A percentile compares a stretch with the other conserved stretches of the same genome.
These are phyloP conservation scores for Breviolum minutum DNA, from an alignment of 73 alveolate genomes.

Conservation along the genomic window DNA sequence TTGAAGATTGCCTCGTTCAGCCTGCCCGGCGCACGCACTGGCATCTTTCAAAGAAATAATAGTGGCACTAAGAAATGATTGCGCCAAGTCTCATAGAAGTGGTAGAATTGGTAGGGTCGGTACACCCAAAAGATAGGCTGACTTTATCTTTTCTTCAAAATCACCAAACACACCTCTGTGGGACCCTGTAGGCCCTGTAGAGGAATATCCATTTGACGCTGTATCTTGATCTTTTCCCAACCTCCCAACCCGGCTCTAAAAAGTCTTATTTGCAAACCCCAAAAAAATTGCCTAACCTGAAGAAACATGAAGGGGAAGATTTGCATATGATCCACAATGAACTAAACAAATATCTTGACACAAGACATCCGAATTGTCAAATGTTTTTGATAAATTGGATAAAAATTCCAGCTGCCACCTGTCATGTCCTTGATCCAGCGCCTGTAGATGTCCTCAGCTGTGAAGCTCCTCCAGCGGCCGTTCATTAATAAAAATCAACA, in stretches of 20 bases:
- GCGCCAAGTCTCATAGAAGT: neutral
- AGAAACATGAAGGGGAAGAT: too few relatives aligned
- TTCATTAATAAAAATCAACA: neutral
- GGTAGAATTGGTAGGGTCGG: too few relatives aligned
- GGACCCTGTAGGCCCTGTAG: neutral
- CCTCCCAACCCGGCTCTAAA: too few relatives aligned
- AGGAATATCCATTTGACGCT: neutral
- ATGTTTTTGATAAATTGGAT: neutral
- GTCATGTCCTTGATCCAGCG: neutral
- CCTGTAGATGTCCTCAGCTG: constrained; percentile 91
- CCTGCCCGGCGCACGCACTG: neutral
- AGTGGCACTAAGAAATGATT: neutral
- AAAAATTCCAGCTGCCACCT: neutral
- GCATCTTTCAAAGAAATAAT: neutral
- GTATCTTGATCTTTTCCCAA: neutral
- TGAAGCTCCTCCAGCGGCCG: constrained; percentile 26
- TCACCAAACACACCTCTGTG: neutral
- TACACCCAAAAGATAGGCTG: too few relatives aligned
- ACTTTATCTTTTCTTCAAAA: neutral
- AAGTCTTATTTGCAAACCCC: too few relatives aligned
- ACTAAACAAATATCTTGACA: too few relatives aligned
- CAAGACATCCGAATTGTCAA: too few relatives aligned
- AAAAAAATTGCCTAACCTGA: too few relatives aligned
- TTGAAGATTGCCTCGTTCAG: constrained; percentile 91
- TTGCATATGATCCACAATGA: too few relatives aligned